These are phyloP conservation scores for Escallonia herrerae DNA, from an alignment of 129 eudicot genomes.

Conservation along the genomic window DNA sequence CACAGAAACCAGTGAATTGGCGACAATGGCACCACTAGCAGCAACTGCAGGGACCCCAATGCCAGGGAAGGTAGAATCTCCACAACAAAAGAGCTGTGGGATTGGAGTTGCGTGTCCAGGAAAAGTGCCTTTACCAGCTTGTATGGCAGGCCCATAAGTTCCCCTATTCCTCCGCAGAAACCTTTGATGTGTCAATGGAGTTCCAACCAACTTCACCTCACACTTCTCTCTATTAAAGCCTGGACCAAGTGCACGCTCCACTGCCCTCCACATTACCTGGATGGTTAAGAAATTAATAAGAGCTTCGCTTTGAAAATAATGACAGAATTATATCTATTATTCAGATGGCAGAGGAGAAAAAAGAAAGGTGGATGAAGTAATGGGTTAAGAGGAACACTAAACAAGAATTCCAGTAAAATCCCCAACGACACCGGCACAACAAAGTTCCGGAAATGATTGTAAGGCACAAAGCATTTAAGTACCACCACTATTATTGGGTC, in stretches of 20 bases:
- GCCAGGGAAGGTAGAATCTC: slow-evolving; percentile 96
- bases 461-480: neutral
- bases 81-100: slow-evolving; percentile 79
- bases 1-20: slow-evolving; percentile 87
- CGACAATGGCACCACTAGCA: slow-evolving; percentile 98
- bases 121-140: slow-evolving; percentile 75
- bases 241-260: slow-evolving; percentile 78
- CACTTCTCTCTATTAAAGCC: slow-evolving; percentile 73
- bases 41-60: slow-evolving; percentile 99
- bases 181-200: slow-evolving; percentile 81
- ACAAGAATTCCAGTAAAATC: no score
- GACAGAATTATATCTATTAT: no score
- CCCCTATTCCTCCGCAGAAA: slow-evolving; percentile 80
- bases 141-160: slow-evolving; percentile 89
- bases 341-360: no score
- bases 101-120: slow-evolving; percentile 95
- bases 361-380: no score
- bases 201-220: slow-evolving; percentile 80
- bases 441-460: neutral
- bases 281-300: neutral
- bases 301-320: neutral
- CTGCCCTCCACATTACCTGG: slow-evolving; percentile 92
- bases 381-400: no score
- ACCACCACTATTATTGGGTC: neutral
- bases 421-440: neutral